A percentile compares a stretch with the other conserved stretches of the same genome.
phyloP scores from a whole-genome alignment of 2,329 filamentous ascomycete species.

The Alternaria atra region DNA sequence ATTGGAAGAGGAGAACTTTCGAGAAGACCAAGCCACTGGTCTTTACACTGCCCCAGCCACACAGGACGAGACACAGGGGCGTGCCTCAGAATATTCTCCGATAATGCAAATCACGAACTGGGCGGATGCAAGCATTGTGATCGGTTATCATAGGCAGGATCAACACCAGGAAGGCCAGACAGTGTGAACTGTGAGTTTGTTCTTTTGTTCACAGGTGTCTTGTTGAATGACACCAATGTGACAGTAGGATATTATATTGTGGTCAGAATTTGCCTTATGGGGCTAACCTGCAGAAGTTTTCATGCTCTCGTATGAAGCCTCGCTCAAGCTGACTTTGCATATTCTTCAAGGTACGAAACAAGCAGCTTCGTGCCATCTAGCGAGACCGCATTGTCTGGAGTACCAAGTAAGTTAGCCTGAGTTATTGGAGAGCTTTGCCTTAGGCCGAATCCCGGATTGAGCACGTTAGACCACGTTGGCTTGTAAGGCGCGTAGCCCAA shows the following conservation, averaged over 20 bases:
- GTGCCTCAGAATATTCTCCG: slow-evolving; percentile 30
- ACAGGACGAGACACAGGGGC: slow-evolving; percentile 12
- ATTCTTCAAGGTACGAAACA: slow-evolving; percentile 70
- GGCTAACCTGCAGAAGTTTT: slow-evolving; percentile 13
- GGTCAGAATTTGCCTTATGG: neutral
- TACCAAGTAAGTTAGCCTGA: slow-evolving; percentile 28
- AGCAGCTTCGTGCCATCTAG: slow-evolving; percentile 73
- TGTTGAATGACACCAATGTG: slow-evolving; percentile 35
- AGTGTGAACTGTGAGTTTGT: slow-evolving; percentile 24
- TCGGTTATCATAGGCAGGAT: slow-evolving; percentile 10
- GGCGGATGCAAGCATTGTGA: slow-evolving; percentile 21
- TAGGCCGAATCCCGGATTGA: slow-evolving; percentile 10
- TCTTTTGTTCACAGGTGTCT: slow-evolving; percentile 30
- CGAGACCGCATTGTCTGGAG: slow-evolving; percentile 77
- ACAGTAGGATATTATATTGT: neutral
- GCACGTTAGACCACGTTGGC: slow-evolving; percentile 4
- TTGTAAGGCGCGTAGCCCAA: slow-evolving; percentile 24
- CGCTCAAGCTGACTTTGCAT: slow-evolving; percentile 53
- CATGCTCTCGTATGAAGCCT: slow-evolving; percentile 23
- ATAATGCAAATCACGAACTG: slow-evolving; percentile 25
- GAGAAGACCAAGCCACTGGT: slow-evolving; percentile 20
- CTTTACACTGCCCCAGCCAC: slow-evolving; percentile 7
- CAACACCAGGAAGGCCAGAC: slow-evolving; percentile 9
- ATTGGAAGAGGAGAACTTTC: slow-evolving; percentile 22
- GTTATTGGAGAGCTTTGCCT: slow-evolving; percentile 6